These are phyloP conservation scores for Salinomyces thailandicus DNA, from an alignment of 2,329 filamentous ascomycete genomes.

Conservation along the genomic window DNA sequence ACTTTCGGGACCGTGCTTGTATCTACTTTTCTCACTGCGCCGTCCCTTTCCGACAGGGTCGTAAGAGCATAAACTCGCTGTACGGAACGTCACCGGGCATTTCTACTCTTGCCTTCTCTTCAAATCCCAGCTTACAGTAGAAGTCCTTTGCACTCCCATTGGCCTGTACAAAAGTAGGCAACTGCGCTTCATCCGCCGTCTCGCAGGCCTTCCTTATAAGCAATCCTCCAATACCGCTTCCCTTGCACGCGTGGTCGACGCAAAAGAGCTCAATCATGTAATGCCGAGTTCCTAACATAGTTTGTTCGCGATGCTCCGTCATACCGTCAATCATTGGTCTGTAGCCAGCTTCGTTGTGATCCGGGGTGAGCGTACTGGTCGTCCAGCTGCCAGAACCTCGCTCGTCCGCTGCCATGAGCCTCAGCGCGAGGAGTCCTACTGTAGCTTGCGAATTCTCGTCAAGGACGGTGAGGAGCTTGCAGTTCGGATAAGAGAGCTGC, in stretches of 20 bases:
- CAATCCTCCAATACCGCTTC: slow-evolving; percentile 11
- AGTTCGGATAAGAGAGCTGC: slow-evolving; percentile 9
- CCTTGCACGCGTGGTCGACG: slow-evolving; percentile 15
- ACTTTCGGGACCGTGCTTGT: no score
- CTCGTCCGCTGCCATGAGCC: slow-evolving; percentile 9
- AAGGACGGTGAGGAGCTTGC: slow-evolving; percentile 11
- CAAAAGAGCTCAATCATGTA: slow-evolving; percentile 16
- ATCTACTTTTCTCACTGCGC: no score
- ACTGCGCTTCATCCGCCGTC: slow-evolving; percentile 12
- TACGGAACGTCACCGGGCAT: slow-evolving; percentile 11
- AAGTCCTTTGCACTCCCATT: slow-evolving; percentile 11
- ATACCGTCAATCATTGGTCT: slow-evolving; percentile 7
- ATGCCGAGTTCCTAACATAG: slow-evolving; percentile 9
- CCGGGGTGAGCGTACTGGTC: slow-evolving; percentile 7
- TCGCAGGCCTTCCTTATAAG: slow-evolving; percentile 14
- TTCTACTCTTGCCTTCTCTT: slow-evolving; percentile 4
- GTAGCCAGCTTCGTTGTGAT: slow-evolving; percentile 12
- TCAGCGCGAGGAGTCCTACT: slow-evolving; percentile 12
- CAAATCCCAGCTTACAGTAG: slow-evolving; percentile 9
- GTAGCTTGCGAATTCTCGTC: slow-evolving; percentile 2
- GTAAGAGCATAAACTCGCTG: slow-evolving; percentile 12
- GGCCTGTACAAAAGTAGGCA: slow-evolving; percentile 17
- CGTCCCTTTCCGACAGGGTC: slow-evolving; percentile 1
- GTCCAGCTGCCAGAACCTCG: slow-evolving; percentile 10
- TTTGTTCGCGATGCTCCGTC: slow-evolving; percentile 5